phyloP scores from a whole-genome alignment of 2,329 filamentous ascomycete species.

The Pseudogymnoascus sp. region DNA sequence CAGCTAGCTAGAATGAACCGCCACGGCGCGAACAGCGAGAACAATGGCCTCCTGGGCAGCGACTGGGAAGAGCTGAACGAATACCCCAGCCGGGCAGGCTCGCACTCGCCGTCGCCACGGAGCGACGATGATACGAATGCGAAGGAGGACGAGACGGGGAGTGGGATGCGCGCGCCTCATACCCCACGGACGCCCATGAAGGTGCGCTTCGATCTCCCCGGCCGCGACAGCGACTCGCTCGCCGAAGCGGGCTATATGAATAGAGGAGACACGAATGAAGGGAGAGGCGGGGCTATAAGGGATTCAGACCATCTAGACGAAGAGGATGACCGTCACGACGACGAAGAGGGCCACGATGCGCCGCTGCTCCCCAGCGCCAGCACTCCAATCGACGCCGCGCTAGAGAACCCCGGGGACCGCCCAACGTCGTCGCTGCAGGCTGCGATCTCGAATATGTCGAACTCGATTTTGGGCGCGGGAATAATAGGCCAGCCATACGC shows the following conservation, averaged over 20 bases:
- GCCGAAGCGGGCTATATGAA: constrained; percentile 35
- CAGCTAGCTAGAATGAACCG: neutral
- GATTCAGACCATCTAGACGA: neutral
- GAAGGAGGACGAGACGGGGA: neutral
- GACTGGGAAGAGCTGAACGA: constrained; percentile 4
- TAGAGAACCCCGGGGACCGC: constrained; percentile 37
- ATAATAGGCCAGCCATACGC: constrained; percentile 88
- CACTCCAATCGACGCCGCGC: constrained; percentile 35
- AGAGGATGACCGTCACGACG: neutral
- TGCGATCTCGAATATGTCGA: constrained; percentile 99
- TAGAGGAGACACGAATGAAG: neutral
- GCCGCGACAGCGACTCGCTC: constrained; percentile 92
- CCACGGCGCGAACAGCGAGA: neutral
- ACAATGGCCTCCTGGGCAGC: neutral
- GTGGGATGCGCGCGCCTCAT: constrained; percentile 12
- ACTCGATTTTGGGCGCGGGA: constrained; percentile 81
- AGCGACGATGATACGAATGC: neutral
- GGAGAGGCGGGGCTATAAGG: neutral
- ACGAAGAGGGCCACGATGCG: constrained; percentile 29
- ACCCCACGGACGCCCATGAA: constrained; percentile 27
- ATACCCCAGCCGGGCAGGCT: neutral
- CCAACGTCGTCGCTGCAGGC: constrained; percentile 79
- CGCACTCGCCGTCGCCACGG: neutral
- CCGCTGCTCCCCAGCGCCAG: constrained; percentile 6
- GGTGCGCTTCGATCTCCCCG: constrained; percentile 98